Percentiles rank a stretch among this genome's conserved stretches.
Conservation (phyloP, 441 rosid species). For the Kokia cookei region DNA sequence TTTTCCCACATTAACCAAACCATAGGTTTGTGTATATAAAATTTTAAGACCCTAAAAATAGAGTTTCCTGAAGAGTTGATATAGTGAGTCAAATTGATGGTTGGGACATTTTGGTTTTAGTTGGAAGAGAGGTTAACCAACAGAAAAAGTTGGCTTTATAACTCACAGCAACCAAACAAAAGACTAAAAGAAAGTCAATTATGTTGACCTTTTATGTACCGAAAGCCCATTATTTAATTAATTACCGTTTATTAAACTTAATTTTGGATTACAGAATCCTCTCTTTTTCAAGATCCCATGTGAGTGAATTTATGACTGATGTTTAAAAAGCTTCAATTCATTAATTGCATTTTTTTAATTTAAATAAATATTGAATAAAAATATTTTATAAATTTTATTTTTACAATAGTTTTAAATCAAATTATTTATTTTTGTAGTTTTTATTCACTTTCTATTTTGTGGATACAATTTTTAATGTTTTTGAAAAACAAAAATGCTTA, state of each 20-base stretch:
- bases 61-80: neutral
- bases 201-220: slow-evolving; percentile 16
- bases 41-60: too few relatives aligned
- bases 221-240: neutral
- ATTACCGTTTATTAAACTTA: neutral
- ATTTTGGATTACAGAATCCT: slow-evolving; percentile 2
- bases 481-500: too few relatives aligned
- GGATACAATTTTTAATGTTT: too few relatives aligned
- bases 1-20: too few relatives aligned
- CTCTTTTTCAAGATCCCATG: slow-evolving; percentile 11
- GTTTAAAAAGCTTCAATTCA: too few relatives aligned
- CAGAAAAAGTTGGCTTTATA: neutral
- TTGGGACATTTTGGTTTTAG: slow-evolving; percentile 8
- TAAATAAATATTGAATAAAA: too few relatives aligned
- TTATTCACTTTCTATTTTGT: too few relatives aligned
- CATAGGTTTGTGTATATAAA: too few relatives aligned
- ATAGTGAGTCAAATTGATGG: slow-evolving; percentile 12
- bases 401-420: too few relatives aligned
- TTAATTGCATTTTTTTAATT: neutral
- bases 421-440: too few relatives aligned
- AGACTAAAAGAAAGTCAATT: slow-evolving; percentile 22
- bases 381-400: too few relatives aligned
- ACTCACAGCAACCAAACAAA: slow-evolving; percentile 8
- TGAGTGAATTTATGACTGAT: neutral
- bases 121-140: neutral